Evolutionary conservation across 441 rosid genomes (phyloP).

Genomic region (Erodium moschatum): DNA sequence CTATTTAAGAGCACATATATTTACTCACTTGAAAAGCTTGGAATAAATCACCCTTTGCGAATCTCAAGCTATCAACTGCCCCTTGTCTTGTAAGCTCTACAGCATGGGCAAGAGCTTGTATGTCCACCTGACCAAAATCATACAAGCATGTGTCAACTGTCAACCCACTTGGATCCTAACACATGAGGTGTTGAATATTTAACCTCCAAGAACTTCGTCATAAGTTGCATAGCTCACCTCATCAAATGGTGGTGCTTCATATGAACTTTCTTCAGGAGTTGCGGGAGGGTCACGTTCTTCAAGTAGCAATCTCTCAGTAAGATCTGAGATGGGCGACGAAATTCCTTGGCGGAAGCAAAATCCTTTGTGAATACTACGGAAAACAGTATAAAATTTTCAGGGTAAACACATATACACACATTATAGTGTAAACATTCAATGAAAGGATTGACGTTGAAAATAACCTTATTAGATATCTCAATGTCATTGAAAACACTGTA

Average conservation of each 20-base stretch:
- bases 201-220: conserved; percentile 15
- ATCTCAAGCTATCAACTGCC: conserved; percentile 88
- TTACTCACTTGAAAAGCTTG: conserved; percentile 78
- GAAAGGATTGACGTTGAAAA: conserved; percentile 5
- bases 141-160: conserved; percentile 12
- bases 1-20: conserved; percentile 7
- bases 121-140: conserved; percentile 50
- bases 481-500: conserved; percentile 69
- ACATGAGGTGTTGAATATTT: conserved; percentile 4
- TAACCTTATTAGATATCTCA: conserved; percentile 81
- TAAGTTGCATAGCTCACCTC: conserved; percentile 43
- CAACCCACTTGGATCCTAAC: conserved; percentile 2
- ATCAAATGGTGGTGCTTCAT: conserved; percentile 77
- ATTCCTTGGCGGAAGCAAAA: conserved; percentile 73
- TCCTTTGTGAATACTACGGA: conserved; percentile 69
- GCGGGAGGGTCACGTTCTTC: conserved; percentile 79
- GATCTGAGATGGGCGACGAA: conserved; percentile 72
- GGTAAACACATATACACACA: neutral
- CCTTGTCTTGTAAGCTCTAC: conserved; percentile 92
- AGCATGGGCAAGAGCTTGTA: conserved; percentile 96
- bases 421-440: neutral
- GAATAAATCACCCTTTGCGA: conserved; percentile 80
- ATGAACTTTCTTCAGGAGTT: conserved; percentile 53
- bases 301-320: conserved; percentile 70
- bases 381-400: neutral